Evolutionary conservation across 768 basidiomycete genomes (phyloP).

Genomic region (Tricholoma terreum): DNA sequence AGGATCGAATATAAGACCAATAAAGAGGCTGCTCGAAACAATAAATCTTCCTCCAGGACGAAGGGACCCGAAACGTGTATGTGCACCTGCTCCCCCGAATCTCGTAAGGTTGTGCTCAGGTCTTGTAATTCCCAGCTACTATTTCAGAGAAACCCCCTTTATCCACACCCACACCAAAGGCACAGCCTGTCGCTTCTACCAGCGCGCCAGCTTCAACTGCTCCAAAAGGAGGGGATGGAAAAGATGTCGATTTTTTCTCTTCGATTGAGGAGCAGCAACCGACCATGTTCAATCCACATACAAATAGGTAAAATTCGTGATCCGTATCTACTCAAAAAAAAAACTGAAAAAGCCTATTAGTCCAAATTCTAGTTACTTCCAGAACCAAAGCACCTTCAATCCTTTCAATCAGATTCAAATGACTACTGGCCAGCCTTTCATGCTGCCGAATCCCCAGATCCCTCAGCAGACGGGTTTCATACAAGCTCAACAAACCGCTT

Average conservation of each 20-base stretch:
- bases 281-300: constrained; percentile 65
- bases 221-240: constrained; percentile 24
- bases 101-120: neutral
- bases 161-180: neutral
- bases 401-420: constrained; percentile 71
- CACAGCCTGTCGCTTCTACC: constrained; percentile 12
- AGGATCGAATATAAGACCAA: constrained; percentile 86
- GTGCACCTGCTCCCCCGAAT: constrained; percentile 7
- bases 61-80: constrained; percentile 29
- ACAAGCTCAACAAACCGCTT: constrained; percentile 43
- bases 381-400: constrained; percentile 62
- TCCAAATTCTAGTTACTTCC: constrained; percentile 47
- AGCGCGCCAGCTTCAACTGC: constrained; percentile 10
- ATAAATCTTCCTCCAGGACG: constrained; percentile 16
- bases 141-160: constrained; percentile 3
- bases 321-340: neutral
- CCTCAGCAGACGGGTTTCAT: constrained; percentile 61
- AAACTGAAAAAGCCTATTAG: constrained; percentile 26
- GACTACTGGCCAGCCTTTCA: constrained; percentile 48
- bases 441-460: constrained; percentile 21
- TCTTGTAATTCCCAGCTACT: neutral
- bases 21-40: constrained; percentile 51
- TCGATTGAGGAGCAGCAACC: constrained; percentile 83
- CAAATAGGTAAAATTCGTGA: constrained; percentile 43
- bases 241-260: constrained; percentile 79